These are phyloP conservation scores for Ophiocordyceps polyrhachis-furcata DNA, from an alignment of 2,329 filamentous ascomycete species.

Conservation along the genomic window DNA sequence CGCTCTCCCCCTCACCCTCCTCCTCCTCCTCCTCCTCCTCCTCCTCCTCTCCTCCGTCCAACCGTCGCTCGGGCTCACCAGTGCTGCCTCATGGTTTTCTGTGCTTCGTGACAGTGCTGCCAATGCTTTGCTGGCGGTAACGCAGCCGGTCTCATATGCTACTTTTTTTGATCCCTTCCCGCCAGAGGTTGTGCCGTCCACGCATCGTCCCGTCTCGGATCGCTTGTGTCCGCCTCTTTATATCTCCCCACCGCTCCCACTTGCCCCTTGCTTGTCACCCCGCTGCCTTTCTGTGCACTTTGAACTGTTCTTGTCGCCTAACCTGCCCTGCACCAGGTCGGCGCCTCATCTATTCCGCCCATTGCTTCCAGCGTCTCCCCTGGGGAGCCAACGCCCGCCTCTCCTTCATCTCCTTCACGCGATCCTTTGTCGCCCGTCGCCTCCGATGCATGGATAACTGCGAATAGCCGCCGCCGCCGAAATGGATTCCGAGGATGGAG, in stretches of 20 bases:
- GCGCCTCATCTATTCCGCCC: neutral
- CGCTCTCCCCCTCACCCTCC: neutral
- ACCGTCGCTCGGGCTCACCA: neutral
- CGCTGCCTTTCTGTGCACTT: neutral
- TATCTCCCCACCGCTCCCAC: neutral
- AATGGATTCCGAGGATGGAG: conserved; percentile 82
- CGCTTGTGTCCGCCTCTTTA: neutral
- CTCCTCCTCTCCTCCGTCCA: neutral
- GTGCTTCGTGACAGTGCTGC: conserved; percentile 1
- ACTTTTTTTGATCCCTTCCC: neutral
- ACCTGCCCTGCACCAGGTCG: neutral
- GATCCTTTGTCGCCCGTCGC: neutral
- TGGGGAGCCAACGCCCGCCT: neutral
- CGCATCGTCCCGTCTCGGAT: neutral
- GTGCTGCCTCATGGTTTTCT: neutral
- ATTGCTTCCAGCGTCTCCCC: neutral
- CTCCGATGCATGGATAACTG: conserved; percentile 15
- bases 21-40: neutral
- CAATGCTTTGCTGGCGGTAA: neutral
- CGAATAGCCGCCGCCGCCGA: conserved; percentile 14
- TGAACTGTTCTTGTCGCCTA: neutral
- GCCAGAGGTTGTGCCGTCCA: neutral
- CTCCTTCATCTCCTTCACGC: neutral
- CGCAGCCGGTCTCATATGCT: neutral
- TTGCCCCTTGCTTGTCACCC: neutral